Evolutionary conservation across 257 asterid genomes (phyloP).

Genomic region (Nicotiana otophora): DNA sequence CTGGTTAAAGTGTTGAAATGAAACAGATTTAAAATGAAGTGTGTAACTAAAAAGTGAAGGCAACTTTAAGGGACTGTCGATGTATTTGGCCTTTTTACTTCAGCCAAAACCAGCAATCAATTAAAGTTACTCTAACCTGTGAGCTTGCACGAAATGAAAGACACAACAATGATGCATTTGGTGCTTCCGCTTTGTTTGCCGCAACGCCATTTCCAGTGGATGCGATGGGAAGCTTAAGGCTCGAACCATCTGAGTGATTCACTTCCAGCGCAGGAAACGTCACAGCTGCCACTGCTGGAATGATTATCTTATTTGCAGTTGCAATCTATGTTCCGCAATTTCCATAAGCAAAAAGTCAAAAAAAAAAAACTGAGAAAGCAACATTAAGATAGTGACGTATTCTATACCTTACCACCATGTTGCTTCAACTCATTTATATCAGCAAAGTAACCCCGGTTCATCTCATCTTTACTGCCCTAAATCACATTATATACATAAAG

Average conservation of each 20-base stretch:
- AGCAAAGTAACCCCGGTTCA: constrained; percentile 74
- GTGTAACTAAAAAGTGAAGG: too few relatives aligned
- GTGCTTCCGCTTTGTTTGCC: constrained; percentile 25
- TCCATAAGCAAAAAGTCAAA: constrained; percentile 11
- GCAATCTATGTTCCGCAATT: constrained; percentile 44
- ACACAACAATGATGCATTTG: constrained; percentile 62
- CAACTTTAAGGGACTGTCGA: too few relatives aligned
- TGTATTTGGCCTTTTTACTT: too few relatives aligned
- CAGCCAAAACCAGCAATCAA: neutral
- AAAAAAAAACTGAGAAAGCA: neutral
- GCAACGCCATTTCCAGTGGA: constrained; percentile 24
- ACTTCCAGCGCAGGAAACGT: constrained; percentile 79
- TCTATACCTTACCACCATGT: constrained; percentile 88
- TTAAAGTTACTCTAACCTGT: constrained; percentile 34
- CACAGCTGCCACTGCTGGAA: constrained; percentile 64
- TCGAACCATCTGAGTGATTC: constrained; percentile 45
- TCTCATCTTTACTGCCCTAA: constrained; percentile 96
- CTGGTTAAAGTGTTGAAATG: too few relatives aligned
- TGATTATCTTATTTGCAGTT: constrained; percentile 62
- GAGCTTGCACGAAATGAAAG: constrained; percentile 79
- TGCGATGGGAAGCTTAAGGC: constrained; percentile 52
- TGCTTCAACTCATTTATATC: constrained; percentile 68
- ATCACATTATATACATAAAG: constrained; percentile 20
- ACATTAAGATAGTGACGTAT: neutral
- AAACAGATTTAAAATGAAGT: too few relatives aligned